A percentile compares a stretch with the other conserved stretches of the same genome.
These are phyloP conservation scores for Lizonia empirigonia DNA, from an alignment of 2,329 filamentous ascomycete species.

Conservation along the genomic window DNA sequence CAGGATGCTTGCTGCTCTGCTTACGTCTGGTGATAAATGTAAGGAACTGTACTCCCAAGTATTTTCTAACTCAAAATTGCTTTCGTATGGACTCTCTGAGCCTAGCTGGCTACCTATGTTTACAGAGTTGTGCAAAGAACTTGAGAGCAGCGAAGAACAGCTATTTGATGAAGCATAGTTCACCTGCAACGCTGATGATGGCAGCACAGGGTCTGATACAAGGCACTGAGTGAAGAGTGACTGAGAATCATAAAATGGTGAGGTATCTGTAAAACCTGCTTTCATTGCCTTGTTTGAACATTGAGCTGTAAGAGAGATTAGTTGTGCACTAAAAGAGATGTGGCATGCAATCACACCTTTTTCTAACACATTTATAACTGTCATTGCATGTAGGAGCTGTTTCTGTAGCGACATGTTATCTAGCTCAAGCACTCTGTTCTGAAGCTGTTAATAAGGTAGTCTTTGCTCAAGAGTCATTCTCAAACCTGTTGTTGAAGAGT, in stretches of 20 bases:
- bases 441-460: constrained; percentile 7
- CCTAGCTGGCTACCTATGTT: constrained; percentile 1
- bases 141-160: background rate
- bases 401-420: constrained; percentile 7
- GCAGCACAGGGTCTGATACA: background rate
- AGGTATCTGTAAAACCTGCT: background rate
- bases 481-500: constrained; percentile 12
- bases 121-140: constrained; percentile 4
- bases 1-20: background rate
- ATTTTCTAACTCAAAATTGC: constrained; percentile 1
- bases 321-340: constrained; percentile 2
- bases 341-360: constrained; percentile 7
- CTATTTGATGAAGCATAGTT: constrained; percentile 7
- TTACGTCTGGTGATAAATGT: constrained; percentile 16
- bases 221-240: constrained; percentile 1
- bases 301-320: constrained; percentile 12
- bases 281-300: background rate
- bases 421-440: constrained; percentile 11
- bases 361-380: constrained; percentile 12
- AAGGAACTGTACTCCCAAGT: constrained; percentile 13
- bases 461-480: constrained; percentile 1
- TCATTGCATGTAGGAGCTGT: constrained; percentile 5
- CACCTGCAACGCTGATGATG: background rate
- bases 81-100: background rate
- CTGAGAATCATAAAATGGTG: constrained; percentile 1